phyloP scores from a whole-genome alignment of 2,329 filamentous ascomycete species.

The Escovopsis weberi region DNA sequence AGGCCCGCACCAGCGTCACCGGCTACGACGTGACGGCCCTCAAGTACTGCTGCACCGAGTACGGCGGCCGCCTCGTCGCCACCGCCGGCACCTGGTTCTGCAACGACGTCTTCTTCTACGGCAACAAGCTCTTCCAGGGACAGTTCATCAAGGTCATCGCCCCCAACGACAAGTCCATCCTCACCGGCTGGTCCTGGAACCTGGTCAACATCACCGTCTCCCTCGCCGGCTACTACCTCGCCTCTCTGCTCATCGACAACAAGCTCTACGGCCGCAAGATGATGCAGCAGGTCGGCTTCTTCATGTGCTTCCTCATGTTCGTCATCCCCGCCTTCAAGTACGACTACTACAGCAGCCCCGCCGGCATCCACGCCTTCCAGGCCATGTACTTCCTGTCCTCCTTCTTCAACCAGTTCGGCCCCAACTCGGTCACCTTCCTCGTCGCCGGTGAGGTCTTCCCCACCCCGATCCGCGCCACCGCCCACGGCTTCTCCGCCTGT shows the following conservation, averaged over 20 bases:
- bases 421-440: slow-evolving; percentile 92
- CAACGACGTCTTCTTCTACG: slow-evolving; percentile 98
- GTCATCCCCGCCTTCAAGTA: slow-evolving; percentile 81
- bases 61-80: slow-evolving; percentile 72
- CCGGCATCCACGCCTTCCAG: slow-evolving; percentile 78
- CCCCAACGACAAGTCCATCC: slow-evolving; percentile 52
- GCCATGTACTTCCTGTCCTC: slow-evolving; percentile 96
- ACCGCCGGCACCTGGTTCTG: slow-evolving; percentile 86
- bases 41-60: slow-evolving; percentile 63
- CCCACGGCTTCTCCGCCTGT: slow-evolving; percentile 89
- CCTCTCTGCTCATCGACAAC: slow-evolving; percentile 82
- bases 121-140: slow-evolving; percentile 93
- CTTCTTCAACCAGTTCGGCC: slow-evolving; percentile 98
- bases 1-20: slow-evolving; percentile 76
- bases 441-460: slow-evolving; percentile 95
- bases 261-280: slow-evolving; percentile 91
- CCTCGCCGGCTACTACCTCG: slow-evolving; percentile 77
- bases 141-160: slow-evolving; percentile 80
- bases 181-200: slow-evolving; percentile 86
- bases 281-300: slow-evolving; percentile 92
- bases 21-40: slow-evolving; percentile 86
- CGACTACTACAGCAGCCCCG: slow-evolving; percentile 59
- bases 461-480: slow-evolving; percentile 80
- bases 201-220: slow-evolving; percentile 80
- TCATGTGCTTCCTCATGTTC: slow-evolving; percentile 89